Evolutionary conservation across 2,329 filamentous ascomycete species (phyloP).

Genomic region (Hymenoscyphus albidus): DNA sequence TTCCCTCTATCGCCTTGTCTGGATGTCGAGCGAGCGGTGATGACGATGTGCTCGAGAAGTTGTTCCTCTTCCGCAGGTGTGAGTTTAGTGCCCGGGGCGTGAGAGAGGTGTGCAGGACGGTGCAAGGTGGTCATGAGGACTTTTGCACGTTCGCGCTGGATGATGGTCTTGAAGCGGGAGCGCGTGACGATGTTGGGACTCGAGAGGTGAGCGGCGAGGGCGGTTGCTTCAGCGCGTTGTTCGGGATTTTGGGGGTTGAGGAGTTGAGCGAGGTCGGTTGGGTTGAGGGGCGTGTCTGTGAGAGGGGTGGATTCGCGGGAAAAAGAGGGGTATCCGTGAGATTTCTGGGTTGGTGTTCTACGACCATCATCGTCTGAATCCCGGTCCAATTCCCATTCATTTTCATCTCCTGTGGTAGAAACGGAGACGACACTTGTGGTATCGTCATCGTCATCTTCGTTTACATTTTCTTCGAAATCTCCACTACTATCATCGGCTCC

Average conservation of each 20-base stretch:
- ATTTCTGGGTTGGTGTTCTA: constrained; percentile 70
- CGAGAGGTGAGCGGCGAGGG: constrained; percentile 75
- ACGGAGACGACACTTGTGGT: constrained; percentile 76
- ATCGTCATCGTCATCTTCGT: constrained; percentile 59
- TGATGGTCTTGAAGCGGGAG: constrained; percentile 65
- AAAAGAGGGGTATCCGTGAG: constrained; percentile 41
- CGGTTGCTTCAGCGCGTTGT: constrained; percentile 74
- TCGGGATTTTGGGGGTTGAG: constrained; percentile 76
- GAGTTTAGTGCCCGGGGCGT: constrained; percentile 40
- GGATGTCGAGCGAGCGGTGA: constrained; percentile 35
- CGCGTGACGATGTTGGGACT: constrained; percentile 74
- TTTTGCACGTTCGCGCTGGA: constrained; percentile 65
- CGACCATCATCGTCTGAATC: constrained; percentile 43
- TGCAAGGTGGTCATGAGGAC: constrained; percentile 54
- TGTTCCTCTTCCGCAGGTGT: constrained; percentile 57
- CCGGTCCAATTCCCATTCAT: constrained; percentile 42
- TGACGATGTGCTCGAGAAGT: constrained; percentile 56
- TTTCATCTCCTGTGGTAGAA: constrained; percentile 42
- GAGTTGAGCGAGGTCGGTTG: constrained; percentile 69
- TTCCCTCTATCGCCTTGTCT: constrained; percentile 22
- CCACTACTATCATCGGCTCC: constrained; percentile 77
- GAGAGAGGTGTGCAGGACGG: constrained; percentile 35
- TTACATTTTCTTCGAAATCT: constrained; percentile 60
- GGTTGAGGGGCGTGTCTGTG: constrained; percentile 59
- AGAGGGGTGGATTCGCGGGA: constrained; percentile 54